phyloP scores from a whole-genome alignment of 352 stramenopile species.

The Plasmopara halstedii region DNA sequence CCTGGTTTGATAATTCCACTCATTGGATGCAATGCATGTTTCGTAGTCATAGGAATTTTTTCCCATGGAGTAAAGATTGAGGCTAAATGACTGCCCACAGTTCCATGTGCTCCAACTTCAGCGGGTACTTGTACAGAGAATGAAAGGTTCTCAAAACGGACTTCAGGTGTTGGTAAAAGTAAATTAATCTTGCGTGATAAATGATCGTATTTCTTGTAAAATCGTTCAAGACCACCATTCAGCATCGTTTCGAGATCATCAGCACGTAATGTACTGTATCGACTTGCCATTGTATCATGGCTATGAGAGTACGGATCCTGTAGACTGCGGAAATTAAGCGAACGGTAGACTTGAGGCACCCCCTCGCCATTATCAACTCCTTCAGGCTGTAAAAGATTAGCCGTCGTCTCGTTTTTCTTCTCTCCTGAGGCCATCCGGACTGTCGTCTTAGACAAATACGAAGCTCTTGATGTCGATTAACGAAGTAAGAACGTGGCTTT shows the following conservation, averaged over 20 bases:
- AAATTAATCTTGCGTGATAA: conserved; percentile 59
- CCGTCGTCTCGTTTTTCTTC: conserved; percentile 11
- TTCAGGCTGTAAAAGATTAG: conserved; percentile 26
- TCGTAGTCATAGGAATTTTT: conserved; percentile 29
- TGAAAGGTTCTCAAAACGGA: conserved; percentile 71
- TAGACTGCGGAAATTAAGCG: conserved; percentile 56
- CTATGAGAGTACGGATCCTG: conserved; percentile 64
- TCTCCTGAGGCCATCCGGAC: conserved; percentile 10
- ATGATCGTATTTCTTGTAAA: conserved; percentile 82
- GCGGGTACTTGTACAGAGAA: conserved; percentile 54
- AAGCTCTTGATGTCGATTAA: conserved; percentile 18
- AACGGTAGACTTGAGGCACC: conserved; percentile 57
- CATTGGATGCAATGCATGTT: conserved; percentile 57
- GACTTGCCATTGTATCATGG: conserved; percentile 21
- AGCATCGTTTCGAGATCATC: conserved; percentile 63
- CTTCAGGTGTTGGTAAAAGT: conserved; percentile 28
- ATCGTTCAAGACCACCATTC: conserved; percentile 55
- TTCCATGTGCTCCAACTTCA: conserved; percentile 31
- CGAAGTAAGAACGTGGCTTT: conserved; percentile 2
- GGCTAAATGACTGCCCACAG: conserved; percentile 45
- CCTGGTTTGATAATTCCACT: conserved; percentile 80
- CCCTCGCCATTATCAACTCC: conserved; percentile 20
- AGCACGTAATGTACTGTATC: conserved; percentile 39
- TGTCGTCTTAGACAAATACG: conserved; percentile 3
- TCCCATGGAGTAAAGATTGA: conserved; percentile 48